Percentiles rank a stretch among this genome's conserved stretches.
Evolutionary conservation across 2,329 filamentous ascomycete genomes (phyloP).

Genomic region (Cladorrhinum sp.): DNA sequence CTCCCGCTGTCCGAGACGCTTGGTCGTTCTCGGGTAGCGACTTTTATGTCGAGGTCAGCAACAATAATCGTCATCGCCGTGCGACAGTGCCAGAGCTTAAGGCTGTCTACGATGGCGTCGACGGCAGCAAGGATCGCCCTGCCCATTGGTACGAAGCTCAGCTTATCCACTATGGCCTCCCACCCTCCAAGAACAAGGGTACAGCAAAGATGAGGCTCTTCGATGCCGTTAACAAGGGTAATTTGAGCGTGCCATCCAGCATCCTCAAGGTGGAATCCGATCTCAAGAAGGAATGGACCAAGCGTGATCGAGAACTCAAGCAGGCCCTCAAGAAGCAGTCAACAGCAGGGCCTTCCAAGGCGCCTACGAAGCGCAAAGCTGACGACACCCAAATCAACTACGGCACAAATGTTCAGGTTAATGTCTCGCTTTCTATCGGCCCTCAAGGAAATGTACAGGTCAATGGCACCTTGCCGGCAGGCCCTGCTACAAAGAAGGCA

Average conservation of each 20-base stretch:
- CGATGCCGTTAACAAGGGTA: conserved; percentile 51
- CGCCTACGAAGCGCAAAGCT: conserved; percentile 18
- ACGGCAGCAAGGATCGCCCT: conserved; percentile 46
- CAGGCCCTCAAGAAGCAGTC: conserved; percentile 19
- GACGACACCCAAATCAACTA: conserved; percentile 31
- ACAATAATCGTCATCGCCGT: conserved; percentile 45
- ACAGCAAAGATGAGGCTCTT: conserved; percentile 57
- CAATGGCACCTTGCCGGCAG: neutral
- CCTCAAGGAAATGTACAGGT: conserved; percentile 15
- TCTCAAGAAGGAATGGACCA: conserved; percentile 57
- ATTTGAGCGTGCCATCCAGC: conserved; percentile 47
- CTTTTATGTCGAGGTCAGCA: conserved; percentile 44
- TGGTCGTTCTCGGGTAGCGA: conserved; percentile 42
- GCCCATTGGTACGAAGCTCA: conserved; percentile 63
- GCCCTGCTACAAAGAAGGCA: conserved; percentile 18
- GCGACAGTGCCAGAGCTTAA: conserved; percentile 44
- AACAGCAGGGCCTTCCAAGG: neutral
- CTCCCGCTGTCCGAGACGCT: conserved; percentile 34
- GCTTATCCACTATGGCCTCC: conserved; percentile 59
- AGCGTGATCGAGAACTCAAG: conserved; percentile 48
- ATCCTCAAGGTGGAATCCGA: conserved; percentile 50
- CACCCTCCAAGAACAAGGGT: conserved; percentile 54
- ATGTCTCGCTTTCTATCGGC: conserved; percentile 16
- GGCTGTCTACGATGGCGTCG: conserved; percentile 41
- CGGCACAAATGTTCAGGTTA: conserved; percentile 18